A percentile compares a stretch with the other conserved stretches of the same genome.
These are phyloP conservation scores for Penicillium lagena DNA, from an alignment of 495 filamentous ascomycete species.

Conservation along the genomic window DNA sequence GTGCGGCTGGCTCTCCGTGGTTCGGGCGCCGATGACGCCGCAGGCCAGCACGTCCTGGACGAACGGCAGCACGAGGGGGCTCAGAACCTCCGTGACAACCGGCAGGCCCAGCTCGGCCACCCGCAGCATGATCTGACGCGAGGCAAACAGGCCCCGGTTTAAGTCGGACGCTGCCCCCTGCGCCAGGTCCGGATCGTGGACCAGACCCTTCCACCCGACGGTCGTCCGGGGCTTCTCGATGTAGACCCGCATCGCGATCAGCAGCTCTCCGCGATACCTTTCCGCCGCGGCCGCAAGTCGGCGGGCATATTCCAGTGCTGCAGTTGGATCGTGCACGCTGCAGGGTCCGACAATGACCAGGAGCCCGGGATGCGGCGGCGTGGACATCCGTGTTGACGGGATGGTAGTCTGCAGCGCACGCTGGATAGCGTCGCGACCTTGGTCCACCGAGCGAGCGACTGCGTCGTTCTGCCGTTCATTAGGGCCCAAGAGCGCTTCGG, in stretches of 20 bases:
- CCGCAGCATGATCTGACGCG: slow-evolving; percentile 82
- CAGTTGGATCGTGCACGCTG: slow-evolving; percentile 90
- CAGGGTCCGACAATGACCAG: slow-evolving; percentile 93
- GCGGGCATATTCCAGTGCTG: slow-evolving; percentile 78
- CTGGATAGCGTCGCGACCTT: no score
- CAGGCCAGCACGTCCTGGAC: slow-evolving; percentile 91
- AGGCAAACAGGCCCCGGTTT: slow-evolving; percentile 93
- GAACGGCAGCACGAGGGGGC: slow-evolving; percentile 94
- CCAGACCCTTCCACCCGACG: slow-evolving; percentile 97
- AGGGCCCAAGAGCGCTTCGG: no score
- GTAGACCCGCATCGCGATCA: slow-evolving; percentile 96
- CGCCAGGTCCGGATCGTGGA: slow-evolving; percentile 98
- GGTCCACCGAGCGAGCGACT: no score
- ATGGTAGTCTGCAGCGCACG: no score
- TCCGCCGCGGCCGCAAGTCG: slow-evolving; percentile 67
- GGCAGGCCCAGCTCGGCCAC: slow-evolving; percentile 82
- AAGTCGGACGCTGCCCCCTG: slow-evolving; percentile 78
- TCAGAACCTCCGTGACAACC: slow-evolving; percentile 95
- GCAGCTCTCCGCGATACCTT: slow-evolving; percentile 74
- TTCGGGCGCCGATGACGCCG: slow-evolving; percentile 91
- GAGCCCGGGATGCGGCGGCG: slow-evolving; percentile 38
- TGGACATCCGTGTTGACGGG: no score
- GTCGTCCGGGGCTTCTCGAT: slow-evolving; percentile 99
- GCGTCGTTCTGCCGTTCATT: no score
- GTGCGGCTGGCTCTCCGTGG: slow-evolving; percentile 93